Conservation (phyloP, 2,329 filamentous ascomycete species). For the Alternaria conjuncta region DNA sequence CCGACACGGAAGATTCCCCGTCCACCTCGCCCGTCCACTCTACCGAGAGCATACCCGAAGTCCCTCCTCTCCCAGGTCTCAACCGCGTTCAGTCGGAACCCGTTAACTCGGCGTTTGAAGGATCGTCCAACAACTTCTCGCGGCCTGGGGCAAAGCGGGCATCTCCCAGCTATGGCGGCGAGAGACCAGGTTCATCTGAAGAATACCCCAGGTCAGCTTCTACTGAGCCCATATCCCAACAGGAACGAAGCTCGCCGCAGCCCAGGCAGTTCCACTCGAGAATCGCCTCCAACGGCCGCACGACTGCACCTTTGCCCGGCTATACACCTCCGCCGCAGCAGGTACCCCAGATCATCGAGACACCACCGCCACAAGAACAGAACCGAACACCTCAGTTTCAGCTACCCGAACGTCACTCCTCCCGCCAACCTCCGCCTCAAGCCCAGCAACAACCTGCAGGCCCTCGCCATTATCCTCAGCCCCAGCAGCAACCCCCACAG, state of each 20-base stretch:
- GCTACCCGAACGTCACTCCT: constrained; percentile 61
- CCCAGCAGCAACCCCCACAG: constrained; percentile 8
- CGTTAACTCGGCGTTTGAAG: constrained; percentile 46
- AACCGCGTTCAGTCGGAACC: constrained; percentile 75
- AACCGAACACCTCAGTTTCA: constrained; percentile 41
- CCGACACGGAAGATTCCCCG: constrained; percentile 61
- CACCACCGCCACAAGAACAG: constrained; percentile 54
- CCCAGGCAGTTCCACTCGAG: constrained; percentile 63
- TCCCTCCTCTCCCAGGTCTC: constrained; percentile 52
- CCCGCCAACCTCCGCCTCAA: constrained; percentile 47
- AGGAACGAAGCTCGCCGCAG: constrained; percentile 45
- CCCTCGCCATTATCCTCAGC: constrained; percentile 20
- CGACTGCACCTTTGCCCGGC: constrained; percentile 59
- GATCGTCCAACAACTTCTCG: constrained; percentile 63
- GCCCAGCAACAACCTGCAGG: constrained; percentile 21
- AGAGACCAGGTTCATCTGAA: constrained; percentile 33
- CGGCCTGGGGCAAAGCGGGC: constrained; percentile 55
- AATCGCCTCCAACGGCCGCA: constrained; percentile 63
- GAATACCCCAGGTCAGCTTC: constrained; percentile 27
- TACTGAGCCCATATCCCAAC: constrained; percentile 30
- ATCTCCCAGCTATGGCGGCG: constrained; percentile 25
- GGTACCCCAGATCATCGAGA: constrained; percentile 70
- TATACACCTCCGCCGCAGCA: constrained; percentile 43
- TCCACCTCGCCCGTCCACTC: constrained; percentile 57
- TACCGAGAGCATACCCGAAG: constrained; percentile 42